phyloP scores from a whole-genome alignment of 2,329 filamentous ascomycete species.

The Botryosphaeria dothidea region DNA sequence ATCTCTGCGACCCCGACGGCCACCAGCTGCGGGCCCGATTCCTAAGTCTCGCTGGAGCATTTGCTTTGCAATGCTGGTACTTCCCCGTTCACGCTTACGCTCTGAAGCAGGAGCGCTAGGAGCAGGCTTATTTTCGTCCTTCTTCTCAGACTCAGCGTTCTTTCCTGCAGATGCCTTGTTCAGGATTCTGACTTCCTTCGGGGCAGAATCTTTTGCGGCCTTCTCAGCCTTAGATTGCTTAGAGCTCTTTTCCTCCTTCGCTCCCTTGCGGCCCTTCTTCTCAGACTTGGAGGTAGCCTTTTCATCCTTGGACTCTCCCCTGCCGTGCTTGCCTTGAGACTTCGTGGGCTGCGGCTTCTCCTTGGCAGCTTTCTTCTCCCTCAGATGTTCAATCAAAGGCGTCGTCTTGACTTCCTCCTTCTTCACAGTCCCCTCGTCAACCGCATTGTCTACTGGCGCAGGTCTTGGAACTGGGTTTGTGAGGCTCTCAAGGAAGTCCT shows the following conservation, averaged over 20 bases:
- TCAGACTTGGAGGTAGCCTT: conserved; percentile 48
- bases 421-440: conserved; percentile 49
- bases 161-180: conserved; percentile 50
- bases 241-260: conserved; percentile 43
- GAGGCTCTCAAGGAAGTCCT: conserved; percentile 84
- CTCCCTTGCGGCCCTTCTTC: conserved; percentile 38
- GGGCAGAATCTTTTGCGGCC: conserved; percentile 59
- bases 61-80: conserved; percentile 54
- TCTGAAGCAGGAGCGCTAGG: conserved; percentile 39
- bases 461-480: conserved; percentile 70
- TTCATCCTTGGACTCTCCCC: conserved; percentile 64
- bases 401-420: conserved; percentile 74
- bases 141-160: conserved; percentile 25
- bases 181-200: conserved; percentile 60
- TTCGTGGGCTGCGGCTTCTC: conserved; percentile 50
- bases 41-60: conserved; percentile 66
- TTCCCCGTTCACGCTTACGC: conserved; percentile 56
- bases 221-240: conserved; percentile 53
- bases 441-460: conserved; percentile 49
- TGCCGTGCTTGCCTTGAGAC: conserved; percentile 52
- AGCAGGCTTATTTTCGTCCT: conserved; percentile 15
- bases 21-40: conserved; percentile 48
- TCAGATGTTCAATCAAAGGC: conserved; percentile 84
- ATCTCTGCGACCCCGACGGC: conserved; percentile 37
- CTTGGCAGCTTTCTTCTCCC: conserved; percentile 85